Conservation (phyloP, 1,139 yeast genomes). For the Debaryomyces fabryi region DNA sequence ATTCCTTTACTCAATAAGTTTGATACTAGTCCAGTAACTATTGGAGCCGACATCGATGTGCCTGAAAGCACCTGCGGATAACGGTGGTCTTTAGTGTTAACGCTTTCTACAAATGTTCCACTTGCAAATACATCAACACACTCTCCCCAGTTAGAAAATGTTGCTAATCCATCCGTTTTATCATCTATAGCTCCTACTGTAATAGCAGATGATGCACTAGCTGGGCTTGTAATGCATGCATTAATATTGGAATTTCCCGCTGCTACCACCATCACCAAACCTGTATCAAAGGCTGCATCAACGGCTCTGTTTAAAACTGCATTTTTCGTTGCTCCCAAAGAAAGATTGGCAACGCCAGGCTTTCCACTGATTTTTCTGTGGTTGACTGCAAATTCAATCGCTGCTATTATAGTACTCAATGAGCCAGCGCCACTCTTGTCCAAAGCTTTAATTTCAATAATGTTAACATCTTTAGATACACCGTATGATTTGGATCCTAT, state of each 20-base stretch:
- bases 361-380: conserved; percentile 47
- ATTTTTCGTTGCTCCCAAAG: conserved; percentile 74
- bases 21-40: conserved; percentile 74
- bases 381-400: conserved; percentile 70
- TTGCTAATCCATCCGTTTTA: conserved; percentile 63
- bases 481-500: conserved; percentile 79
- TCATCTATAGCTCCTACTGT: conserved; percentile 91
- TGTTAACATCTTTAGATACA: conserved; percentile 67
- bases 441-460: conserved; percentile 74
- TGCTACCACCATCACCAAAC: conserved; percentile 80
- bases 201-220: conserved; percentile 68
- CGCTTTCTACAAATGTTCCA: conserved; percentile 67
- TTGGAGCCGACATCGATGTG: conserved; percentile 87
- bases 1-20: conserved; percentile 63
- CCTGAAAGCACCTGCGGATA: conserved; percentile 62
- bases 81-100: conserved; percentile 27
- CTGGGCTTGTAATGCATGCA: conserved; percentile 83
- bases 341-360: conserved; percentile 75
- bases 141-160: conserved; percentile 84
- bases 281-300: conserved; percentile 67
- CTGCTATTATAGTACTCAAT: conserved; percentile 66
- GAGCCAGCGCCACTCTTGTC: conserved; percentile 67
- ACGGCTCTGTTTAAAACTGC: conserved; percentile 71
- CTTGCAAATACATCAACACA: conserved; percentile 87
- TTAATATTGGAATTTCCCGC: conserved; percentile 83